phyloP scores from a whole-genome alignment of 768 basidiomycete species.

The Infundibulicybe gibba region DNA sequence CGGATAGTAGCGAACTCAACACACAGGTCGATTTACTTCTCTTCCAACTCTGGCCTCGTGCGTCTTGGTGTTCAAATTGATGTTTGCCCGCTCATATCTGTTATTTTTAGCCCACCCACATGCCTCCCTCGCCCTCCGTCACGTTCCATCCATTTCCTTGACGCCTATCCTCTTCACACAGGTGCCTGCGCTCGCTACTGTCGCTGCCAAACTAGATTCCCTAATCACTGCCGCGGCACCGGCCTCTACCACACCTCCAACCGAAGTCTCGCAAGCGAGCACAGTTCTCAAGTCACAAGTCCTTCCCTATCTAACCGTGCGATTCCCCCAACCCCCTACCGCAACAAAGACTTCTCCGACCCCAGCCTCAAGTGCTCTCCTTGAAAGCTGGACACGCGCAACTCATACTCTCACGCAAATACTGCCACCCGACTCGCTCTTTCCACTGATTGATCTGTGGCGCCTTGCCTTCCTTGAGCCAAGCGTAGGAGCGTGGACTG shows the following conservation, averaged over 20 bases:
- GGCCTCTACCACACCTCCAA: constrained; percentile 20
- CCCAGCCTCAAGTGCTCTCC: constrained; percentile 31
- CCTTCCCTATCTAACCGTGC: constrained; percentile 61
- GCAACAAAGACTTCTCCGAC: constrained; percentile 12
- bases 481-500: constrained; percentile 47
- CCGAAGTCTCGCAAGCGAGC: constrained; percentile 39
- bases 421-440: constrained; percentile 56
- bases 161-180: constrained; percentile 76
- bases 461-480: constrained; percentile 71
- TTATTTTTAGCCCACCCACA: constrained; percentile 69
- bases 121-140: constrained; percentile 51
- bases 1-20: constrained; percentile 61
- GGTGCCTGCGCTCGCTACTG: constrained; percentile 63
- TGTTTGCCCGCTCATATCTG: not conserved
- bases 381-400: constrained; percentile 46
- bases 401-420: constrained; percentile 37
- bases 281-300: constrained; percentile 44
- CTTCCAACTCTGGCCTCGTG: constrained; percentile 79
- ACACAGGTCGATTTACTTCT: constrained; percentile 73
- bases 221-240: constrained; percentile 54
- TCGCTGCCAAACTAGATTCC: constrained; percentile 54
- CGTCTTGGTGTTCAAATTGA: constrained; percentile 22
- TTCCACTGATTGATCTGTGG: constrained; percentile 85
- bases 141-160: constrained; percentile 59
- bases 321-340: constrained; percentile 34